Evolutionary conservation across 306 rosid genomes (phyloP).

Genomic region (Lithocarpus polystachyus): DNA sequence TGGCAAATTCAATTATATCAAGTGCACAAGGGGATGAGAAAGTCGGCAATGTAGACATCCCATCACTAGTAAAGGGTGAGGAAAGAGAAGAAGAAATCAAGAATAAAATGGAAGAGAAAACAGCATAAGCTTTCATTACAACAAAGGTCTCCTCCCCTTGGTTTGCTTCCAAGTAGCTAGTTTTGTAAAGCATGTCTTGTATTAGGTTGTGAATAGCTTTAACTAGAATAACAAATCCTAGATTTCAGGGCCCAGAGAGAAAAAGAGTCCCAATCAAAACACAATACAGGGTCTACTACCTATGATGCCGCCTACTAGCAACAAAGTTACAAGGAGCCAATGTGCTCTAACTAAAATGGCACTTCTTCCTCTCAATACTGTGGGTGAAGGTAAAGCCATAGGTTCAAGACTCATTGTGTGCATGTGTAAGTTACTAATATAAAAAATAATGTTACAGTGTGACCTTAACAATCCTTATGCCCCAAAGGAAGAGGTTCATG

Average conservation of each 20-base stretch:
- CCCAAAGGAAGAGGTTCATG: not conserved
- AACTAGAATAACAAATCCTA: not conserved
- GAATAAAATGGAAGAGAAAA: not conserved
- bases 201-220: not conserved
- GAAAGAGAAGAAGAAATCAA: not conserved
- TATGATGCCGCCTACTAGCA: not conserved
- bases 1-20: not conserved
- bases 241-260: not conserved
- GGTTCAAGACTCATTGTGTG: too few relatives aligned
- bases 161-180: not conserved
- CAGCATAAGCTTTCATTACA: slow-evolving; percentile 10
- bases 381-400: too few relatives aligned
- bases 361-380: too few relatives aligned
- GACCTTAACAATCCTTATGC: not conserved
- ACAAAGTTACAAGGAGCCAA: not conserved
- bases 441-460: not conserved
- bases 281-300: not conserved
- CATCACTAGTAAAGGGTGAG: not conserved
- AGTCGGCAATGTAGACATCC: not conserved
- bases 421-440: too few relatives aligned
- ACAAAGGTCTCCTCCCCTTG: not conserved
- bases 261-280: not conserved
- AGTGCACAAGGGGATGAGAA: slow-evolving; percentile 5
- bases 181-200: not conserved
- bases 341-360: too few relatives aligned